Evolutionary conservation across 495 filamentous ascomycete species (phyloP).

Genomic region (Cudoniella acicularis): DNA sequence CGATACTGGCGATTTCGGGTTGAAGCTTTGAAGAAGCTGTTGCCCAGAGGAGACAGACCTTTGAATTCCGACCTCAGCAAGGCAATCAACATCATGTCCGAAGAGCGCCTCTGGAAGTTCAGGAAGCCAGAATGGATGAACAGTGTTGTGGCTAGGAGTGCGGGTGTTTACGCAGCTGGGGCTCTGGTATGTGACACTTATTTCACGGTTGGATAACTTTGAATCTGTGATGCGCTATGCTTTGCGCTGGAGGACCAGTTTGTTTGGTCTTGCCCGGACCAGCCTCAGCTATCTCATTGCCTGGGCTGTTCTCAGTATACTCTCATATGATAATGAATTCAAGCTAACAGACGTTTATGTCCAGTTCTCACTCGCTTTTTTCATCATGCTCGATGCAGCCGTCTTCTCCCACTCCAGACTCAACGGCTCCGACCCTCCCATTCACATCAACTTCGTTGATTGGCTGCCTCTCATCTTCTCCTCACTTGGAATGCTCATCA

Average conservation of each 20-base stretch:
- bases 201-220: neutral
- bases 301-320: too few relatives aligned
- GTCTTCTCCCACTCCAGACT: slow-evolving; percentile 75
- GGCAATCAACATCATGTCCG: slow-evolving; percentile 30
- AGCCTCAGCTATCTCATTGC: too few relatives aligned
- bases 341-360: neutral
- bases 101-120: slow-evolving; percentile 74
- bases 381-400: slow-evolving; percentile 88
- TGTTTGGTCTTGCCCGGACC: neutral
- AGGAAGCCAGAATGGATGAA: slow-evolving; percentile 86
- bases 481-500: slow-evolving; percentile 92
- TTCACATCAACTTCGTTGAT: slow-evolving; percentile 95
- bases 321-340: neutral
- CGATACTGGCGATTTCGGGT: neutral
- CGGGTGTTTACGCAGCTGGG: slow-evolving; percentile 82
- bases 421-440: slow-evolving; percentile 64
- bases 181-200: slow-evolving; percentile 64
- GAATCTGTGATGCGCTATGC: neutral
- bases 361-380: slow-evolving; percentile 96
- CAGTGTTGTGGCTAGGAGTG: slow-evolving; percentile 73
- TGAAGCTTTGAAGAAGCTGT: too few relatives aligned
- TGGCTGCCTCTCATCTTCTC: slow-evolving; percentile 98
- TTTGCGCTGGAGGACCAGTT: neutral
- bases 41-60: too few relatives aligned
- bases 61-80: too few relatives aligned